A percentile compares a stretch with the other conserved stretches of the same genome.
Conservation (phyloP, 495 filamentous ascomycete genomes). For the Margaritispora aquatica region DNA sequence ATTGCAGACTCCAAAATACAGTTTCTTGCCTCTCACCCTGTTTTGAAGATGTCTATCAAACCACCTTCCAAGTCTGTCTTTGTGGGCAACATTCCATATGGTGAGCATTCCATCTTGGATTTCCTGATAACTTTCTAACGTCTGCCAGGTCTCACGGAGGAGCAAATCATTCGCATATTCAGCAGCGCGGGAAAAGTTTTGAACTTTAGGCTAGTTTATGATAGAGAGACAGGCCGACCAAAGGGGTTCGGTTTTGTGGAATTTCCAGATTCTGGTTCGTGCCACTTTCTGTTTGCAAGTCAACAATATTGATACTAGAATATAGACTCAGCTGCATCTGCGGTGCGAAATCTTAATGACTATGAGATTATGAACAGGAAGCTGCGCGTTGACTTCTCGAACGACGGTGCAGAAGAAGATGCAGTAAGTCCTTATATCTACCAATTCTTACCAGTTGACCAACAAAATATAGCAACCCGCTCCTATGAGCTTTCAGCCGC, state of each 20-base stretch:
- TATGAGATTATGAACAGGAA: constrained; percentile 94
- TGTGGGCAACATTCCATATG: constrained; percentile 79
- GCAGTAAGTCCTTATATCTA: not conserved
- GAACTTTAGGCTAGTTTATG: constrained; percentile 93
- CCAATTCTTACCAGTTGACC: not conserved
- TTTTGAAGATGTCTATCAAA: constrained; percentile 39
- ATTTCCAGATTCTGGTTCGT: constrained; percentile 66
- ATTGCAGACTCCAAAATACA: constrained; percentile 20
- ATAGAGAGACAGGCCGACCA: constrained; percentile 87
- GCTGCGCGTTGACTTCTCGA: constrained; percentile 89
- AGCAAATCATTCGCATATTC: constrained; percentile 89
- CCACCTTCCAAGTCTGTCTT: constrained; percentile 59
- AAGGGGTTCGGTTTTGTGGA: constrained; percentile 98
- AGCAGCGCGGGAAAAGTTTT: constrained; percentile 79
- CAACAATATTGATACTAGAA: not conserved
- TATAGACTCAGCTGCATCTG: constrained; percentile 83
- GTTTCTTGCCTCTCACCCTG: constrained; percentile 23
- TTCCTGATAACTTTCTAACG: constrained; percentile 16
- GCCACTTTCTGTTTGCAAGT: not conserved
- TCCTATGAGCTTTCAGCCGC: constrained; percentile 17
- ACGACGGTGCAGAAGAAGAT: constrained; percentile 78
- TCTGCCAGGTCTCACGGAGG: constrained; percentile 70
- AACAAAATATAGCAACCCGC: constrained; percentile 11
- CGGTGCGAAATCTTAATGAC: constrained; percentile 93
- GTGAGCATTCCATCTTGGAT: constrained; percentile 25